Conservation (phyloP, 2,329 filamentous ascomycete genomes). For the Apiospora aurea region DNA sequence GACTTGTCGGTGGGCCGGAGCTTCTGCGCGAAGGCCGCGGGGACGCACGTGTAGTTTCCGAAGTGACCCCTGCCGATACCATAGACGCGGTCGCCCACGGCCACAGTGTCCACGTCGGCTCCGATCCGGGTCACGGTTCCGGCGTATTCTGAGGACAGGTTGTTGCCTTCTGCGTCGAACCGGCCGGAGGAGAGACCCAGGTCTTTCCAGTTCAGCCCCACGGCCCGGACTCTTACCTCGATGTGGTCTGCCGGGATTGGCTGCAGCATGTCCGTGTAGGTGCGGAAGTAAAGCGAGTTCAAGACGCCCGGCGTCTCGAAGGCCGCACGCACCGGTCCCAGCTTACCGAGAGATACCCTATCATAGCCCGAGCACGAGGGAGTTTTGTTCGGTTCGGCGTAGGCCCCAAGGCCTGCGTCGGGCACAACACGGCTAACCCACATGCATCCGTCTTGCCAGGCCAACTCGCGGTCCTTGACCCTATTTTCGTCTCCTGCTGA, state of each 20-base stretch:
- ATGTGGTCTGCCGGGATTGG: conserved; percentile 34
- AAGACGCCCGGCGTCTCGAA: conserved; percentile 40
- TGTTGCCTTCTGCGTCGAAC: conserved; percentile 31
- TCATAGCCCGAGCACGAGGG: conserved; percentile 22
- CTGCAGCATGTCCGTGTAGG: conserved; percentile 32
- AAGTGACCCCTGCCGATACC: conserved; percentile 35
- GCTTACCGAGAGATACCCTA: conserved; percentile 29
- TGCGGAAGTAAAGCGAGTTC: conserved; percentile 38
- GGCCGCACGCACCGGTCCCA: conserved; percentile 34
- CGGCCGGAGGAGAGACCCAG: conserved; percentile 34
- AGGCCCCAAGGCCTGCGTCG: conserved; percentile 32
- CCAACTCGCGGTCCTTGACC: conserved; percentile 38
- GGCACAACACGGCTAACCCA: conserved; percentile 40
- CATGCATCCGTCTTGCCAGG: conserved; percentile 39
- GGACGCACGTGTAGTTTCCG: conserved; percentile 36
- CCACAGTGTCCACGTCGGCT: conserved; percentile 27
- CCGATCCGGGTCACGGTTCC: conserved; percentile 35
- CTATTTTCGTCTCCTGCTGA: not conserved
- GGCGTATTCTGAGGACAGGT: conserved; percentile 32
- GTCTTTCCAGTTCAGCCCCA: conserved; percentile 40
- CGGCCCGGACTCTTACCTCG: conserved; percentile 39
- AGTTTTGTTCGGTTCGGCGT: conserved; percentile 28
- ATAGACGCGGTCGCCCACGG: conserved; percentile 37
- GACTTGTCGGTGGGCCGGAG: conserved; percentile 31
- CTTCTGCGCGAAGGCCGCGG: conserved; percentile 33